Evolutionary conservation across 805 yeast genomes (phyloP).

Genomic region (Saccharomycopsis vini): DNA sequence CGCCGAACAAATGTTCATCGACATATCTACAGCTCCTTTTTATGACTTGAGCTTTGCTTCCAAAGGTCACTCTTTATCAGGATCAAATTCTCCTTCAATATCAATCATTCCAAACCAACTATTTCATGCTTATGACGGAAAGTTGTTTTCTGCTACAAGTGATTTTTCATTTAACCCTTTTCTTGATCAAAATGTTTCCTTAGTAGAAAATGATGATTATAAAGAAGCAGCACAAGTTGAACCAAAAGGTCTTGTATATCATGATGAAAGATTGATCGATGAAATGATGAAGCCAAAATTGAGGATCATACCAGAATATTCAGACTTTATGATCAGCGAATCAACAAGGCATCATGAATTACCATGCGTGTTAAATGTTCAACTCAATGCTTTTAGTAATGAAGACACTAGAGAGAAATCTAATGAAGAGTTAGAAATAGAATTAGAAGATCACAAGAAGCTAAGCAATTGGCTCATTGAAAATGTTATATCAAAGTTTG

Average conservation of each 20-base stretch:
- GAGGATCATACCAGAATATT: conserved; percentile 13
- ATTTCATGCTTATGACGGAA: too few relatives aligned
- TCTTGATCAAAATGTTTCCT: not conserved
- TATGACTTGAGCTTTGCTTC: too few relatives aligned
- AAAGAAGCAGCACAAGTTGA: conserved; percentile 2
- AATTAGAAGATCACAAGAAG: conserved; percentile 2
- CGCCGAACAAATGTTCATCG: too few relatives aligned
- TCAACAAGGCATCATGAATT: conserved; percentile 4
- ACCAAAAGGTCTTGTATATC: conserved; percentile 3
- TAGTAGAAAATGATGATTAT: not conserved
- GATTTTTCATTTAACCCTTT: not conserved
- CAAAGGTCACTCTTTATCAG: too few relatives aligned
- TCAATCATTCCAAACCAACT: too few relatives aligned
- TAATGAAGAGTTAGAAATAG: conserved; percentile 10
- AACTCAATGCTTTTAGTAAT: conserved; percentile 8
- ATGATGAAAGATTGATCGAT: conserved; percentile 12
- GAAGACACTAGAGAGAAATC: conserved; percentile 2
- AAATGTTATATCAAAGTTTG: conserved; percentile 1
- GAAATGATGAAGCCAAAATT: conserved; percentile 12
- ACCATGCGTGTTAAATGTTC: conserved; percentile 15
- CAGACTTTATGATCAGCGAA: conserved; percentile 2
- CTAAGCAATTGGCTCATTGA: conserved; percentile 12
- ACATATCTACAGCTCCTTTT: too few relatives aligned
- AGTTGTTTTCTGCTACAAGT: not conserved
- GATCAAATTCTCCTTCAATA: too few relatives aligned